phyloP scores from a whole-genome alignment of 352 stramenopile genomes.

The Pythium utonaiense region DNA sequence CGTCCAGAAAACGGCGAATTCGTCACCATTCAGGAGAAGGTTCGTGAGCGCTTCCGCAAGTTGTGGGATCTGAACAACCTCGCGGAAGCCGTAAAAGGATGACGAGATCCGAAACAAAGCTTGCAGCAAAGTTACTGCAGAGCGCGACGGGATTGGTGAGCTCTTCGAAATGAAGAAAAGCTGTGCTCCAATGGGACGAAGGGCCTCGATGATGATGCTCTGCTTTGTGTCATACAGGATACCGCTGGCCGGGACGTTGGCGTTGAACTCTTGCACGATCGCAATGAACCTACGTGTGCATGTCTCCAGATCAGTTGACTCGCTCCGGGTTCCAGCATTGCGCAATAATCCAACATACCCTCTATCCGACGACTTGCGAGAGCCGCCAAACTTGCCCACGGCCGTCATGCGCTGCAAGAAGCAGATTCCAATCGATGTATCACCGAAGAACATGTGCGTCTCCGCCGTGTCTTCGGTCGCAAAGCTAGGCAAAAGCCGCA shows the following conservation, averaged over 20 bases:
- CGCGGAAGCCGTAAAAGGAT: constrained; percentile 83
- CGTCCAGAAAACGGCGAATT: constrained; percentile 87
- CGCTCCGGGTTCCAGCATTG: constrained; percentile 3
- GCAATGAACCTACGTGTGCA: constrained; percentile 55
- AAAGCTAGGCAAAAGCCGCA: constrained; percentile 69
- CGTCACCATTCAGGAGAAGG: constrained; percentile 70
- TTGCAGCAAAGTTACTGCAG: constrained; percentile 74
- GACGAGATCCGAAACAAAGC: constrained; percentile 83
- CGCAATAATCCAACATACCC: constrained; percentile 39
- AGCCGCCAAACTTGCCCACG: constrained; percentile 57
- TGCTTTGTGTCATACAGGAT: constrained; percentile 85
- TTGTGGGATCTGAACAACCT: constrained; percentile 72
- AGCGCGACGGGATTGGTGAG: constrained; percentile 57
- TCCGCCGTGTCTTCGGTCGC: constrained; percentile 62
- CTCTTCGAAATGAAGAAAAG: constrained; percentile 73
- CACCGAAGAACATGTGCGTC: constrained; percentile 76
- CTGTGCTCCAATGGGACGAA: constrained; percentile 78
- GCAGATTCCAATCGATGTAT: constrained; percentile 70
- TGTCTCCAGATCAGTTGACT: constrained; percentile 20
- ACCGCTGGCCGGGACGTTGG: constrained; percentile 83
- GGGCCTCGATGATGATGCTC: constrained; percentile 63
- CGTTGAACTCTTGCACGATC: constrained; percentile 88
- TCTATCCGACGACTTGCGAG: constrained; percentile 51
- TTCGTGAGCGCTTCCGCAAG: constrained; percentile 79
- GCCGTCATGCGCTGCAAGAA: constrained; percentile 77